Evolutionary conservation across 176 grass and related monocot species (phyloP), one percentile per base, ranked within the genome.

Genomic region (Lolium perenne): DNA sequence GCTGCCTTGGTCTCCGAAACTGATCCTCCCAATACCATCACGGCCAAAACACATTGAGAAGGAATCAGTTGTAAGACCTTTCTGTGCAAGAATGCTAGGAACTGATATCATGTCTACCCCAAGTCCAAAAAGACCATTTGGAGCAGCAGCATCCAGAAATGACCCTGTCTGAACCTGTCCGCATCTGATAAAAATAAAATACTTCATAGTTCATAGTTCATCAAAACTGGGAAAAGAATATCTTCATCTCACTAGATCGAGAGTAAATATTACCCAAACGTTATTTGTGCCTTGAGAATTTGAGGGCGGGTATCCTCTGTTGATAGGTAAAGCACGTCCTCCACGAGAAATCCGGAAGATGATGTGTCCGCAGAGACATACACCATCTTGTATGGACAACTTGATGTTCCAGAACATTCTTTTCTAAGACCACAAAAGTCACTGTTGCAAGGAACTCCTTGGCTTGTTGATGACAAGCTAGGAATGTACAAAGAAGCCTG

Each of bases 21-120:
- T 87, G 68, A 97, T 92, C 83, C 95, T 86, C 38, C 95, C 95
- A 16, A 93, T 65, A 79, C 88, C 92, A 88, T 94, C 92, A 81
- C 65, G 66, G 18, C 92, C 86, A 76, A 97, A 97, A 79, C 95
- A 97, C 92, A 97, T 97, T 65, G 95, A 94, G 35, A 97, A 97
- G 7, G 95, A 94, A 86, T 97, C 40, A 69, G 84, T 68, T 18
- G 82, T 88, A 53, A 97, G 63, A 46, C 92, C 92, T 79, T 84
- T 87, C 58, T 85, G 91, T 10, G 90, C 82, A 63, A 97, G 90
- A 76, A 93, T 87, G 48, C 92, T 93, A 23, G 95, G 92, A 46
- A 97, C 86, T 3, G 95, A 89, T 81, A 94, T 82, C 61, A 89
- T 89, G 51, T 91, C 84, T 59, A 92, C 88, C 4, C 86, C 88